These are phyloP conservation scores for Aureobasidium sp. DNA, from an alignment of 2,329 filamentous ascomycete genomes.

Conservation along the genomic window DNA sequence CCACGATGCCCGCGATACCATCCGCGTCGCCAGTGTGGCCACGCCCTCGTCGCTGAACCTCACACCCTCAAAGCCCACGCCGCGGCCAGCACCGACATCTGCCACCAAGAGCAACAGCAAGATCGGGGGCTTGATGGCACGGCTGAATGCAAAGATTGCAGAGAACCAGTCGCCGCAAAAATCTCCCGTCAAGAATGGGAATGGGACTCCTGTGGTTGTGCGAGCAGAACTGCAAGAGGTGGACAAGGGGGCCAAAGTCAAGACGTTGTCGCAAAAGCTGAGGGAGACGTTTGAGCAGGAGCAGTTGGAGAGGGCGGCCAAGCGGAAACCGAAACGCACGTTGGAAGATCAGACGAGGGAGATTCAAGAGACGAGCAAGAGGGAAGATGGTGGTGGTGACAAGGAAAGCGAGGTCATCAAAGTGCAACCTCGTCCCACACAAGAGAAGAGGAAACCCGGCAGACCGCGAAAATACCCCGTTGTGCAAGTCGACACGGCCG, in stretches of 20 bases:
- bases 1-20: conserved; percentile 10
- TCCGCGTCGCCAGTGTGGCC: conserved; percentile 5
- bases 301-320: conserved; percentile 14
- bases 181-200: background rate
- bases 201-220: background rate
- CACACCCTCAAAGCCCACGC: conserved; percentile 5
- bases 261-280: conserved; percentile 1
- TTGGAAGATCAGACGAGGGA: conserved; percentile 30
- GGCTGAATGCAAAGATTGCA: conserved; percentile 10
- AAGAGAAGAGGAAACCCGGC: background rate
- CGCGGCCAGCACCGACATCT: background rate
- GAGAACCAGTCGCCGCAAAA: background rate
- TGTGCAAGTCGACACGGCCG: background rate
- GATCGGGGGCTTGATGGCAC: conserved; percentile 11
- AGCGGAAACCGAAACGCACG: conserved; percentile 25
- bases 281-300: conserved; percentile 1
- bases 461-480: conserved; percentile 15
- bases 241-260: background rate
- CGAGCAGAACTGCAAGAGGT: background rate
- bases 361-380: conserved; percentile 22
- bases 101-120: conserved; percentile 15
- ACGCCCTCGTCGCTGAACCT: background rate
- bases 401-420: background rate
- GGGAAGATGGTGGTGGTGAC: conserved; percentile 7
- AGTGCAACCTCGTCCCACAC: background rate